Evolutionary conservation across 768 basidiomycete genomes (phyloP).

Genomic region (Lactarius vividus): DNA sequence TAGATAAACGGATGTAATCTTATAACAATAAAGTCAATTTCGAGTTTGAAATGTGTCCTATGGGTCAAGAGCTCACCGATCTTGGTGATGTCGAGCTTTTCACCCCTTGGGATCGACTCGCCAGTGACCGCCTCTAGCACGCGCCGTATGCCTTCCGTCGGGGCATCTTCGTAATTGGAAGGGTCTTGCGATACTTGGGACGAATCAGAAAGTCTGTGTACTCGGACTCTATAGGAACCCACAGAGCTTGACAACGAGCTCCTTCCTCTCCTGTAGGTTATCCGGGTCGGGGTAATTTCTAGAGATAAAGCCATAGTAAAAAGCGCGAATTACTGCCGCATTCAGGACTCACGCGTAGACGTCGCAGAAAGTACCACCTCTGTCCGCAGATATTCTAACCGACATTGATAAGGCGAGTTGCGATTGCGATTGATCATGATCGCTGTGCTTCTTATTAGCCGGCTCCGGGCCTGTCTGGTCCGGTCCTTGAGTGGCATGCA

Average conservation of each 20-base stretch:
- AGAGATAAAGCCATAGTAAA: not conserved
- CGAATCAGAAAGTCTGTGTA: not conserved
- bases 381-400: slow-evolving; percentile 81
- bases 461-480: too few species aligned
- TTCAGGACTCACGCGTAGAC: slow-evolving; percentile 63
- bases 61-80: slow-evolving; percentile 53
- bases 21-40: slow-evolving; percentile 4
- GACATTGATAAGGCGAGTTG: not conserved
- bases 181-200: slow-evolving; percentile 82
- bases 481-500: too few species aligned
- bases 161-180: slow-evolving; percentile 85
- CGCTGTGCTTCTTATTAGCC: too few species aligned
- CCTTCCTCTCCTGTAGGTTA: slow-evolving; percentile 57
- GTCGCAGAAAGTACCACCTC: slow-evolving; percentile 93
- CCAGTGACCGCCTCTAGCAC: slow-evolving; percentile 78
- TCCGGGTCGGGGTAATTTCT: slow-evolving; percentile 77
- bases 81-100: slow-evolving; percentile 69
- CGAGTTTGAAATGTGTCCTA: not conserved
- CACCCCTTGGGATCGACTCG: slow-evolving; percentile 61
- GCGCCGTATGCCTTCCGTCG: slow-evolving; percentile 89
- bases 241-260: slow-evolving; percentile 89
- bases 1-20: slow-evolving; percentile 92
- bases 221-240: slow-evolving; percentile 32
- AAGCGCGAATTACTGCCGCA: not conserved
- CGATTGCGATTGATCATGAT: too few species aligned